phyloP scores from a whole-genome alignment of 2,329 filamentous ascomycete genomes.

The Lecanicillium sp. region DNA sequence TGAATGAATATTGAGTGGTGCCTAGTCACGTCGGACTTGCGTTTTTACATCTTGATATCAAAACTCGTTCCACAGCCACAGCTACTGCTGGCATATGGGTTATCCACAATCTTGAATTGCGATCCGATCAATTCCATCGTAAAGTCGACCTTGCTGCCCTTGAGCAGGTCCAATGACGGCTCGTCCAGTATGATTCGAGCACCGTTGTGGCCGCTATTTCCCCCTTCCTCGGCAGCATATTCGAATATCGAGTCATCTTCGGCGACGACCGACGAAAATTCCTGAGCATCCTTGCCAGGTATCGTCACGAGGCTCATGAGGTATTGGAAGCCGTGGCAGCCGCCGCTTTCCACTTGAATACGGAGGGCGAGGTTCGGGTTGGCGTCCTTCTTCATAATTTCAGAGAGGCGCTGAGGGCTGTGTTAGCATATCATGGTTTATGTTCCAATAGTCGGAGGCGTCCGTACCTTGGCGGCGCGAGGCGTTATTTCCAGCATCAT shows the following conservation, averaged over 20 bases:
- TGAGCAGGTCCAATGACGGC: conserved; percentile 77
- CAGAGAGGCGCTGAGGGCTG: conserved; percentile 54
- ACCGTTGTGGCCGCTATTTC: conserved; percentile 18
- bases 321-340: conserved; percentile 97
- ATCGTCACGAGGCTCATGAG: conserved; percentile 76
- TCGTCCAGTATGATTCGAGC: conserved; percentile 87
- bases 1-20: conserved; percentile 7
- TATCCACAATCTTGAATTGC: conserved; percentile 95
- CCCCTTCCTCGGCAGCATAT: conserved; percentile 46
- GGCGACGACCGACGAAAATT: conserved; percentile 30
- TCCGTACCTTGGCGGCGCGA: conserved; percentile 65
- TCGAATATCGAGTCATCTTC: conserved; percentile 88
- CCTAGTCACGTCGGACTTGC: not conserved
- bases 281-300: conserved; percentile 29
- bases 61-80: conserved; percentile 98
- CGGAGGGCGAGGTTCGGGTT: conserved; percentile 83
- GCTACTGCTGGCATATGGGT: conserved; percentile 83
- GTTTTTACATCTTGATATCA: conserved; percentile 65
- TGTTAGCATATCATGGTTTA: conserved; percentile 3
- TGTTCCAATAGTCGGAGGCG: not conserved
- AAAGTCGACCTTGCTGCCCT: conserved; percentile 92
- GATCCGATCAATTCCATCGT: conserved; percentile 84
- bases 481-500: conserved; percentile 80
- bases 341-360: conserved; percentile 85
- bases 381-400: conserved; percentile 64